phyloP scores from a whole-genome alignment of 352 stramenopile species.

The Pythium pectinolyticum region DNA sequence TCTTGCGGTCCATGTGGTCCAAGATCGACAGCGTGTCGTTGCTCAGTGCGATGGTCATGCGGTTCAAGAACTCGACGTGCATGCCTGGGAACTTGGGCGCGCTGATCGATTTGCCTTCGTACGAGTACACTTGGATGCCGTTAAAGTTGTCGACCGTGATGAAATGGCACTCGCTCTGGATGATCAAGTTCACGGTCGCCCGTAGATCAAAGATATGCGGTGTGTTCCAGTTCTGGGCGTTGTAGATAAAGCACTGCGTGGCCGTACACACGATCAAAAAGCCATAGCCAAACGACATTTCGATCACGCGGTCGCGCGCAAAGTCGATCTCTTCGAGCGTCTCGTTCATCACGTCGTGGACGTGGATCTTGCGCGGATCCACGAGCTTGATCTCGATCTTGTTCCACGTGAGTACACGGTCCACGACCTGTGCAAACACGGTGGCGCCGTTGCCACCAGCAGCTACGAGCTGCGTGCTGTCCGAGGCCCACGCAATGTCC shows the following conservation, averaged over 20 bases:
- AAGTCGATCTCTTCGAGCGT: slow-evolving; percentile 92
- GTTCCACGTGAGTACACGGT: slow-evolving; percentile 85
- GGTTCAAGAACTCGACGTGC: slow-evolving; percentile 87
- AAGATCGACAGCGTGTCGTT: slow-evolving; percentile 87
- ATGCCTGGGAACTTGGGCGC: slow-evolving; percentile 86
- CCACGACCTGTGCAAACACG: slow-evolving; percentile 89
- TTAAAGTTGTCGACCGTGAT: slow-evolving; percentile 89
- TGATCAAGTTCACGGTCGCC: slow-evolving; percentile 82
- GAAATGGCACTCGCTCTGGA: slow-evolving; percentile 89
- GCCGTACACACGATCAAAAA: slow-evolving; percentile 92
- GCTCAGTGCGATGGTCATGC: slow-evolving; percentile 82
- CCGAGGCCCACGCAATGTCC: slow-evolving; percentile 85
- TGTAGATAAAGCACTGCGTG: slow-evolving; percentile 94
- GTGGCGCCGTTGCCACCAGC: slow-evolving; percentile 86
- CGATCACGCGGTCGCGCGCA: slow-evolving; percentile 88
- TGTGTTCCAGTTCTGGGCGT: slow-evolving; percentile 90
- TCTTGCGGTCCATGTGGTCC: slow-evolving; percentile 88
- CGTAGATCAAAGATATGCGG: slow-evolving; percentile 92
- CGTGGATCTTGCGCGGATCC: slow-evolving; percentile 85
- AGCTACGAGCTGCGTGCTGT: slow-evolving; percentile 90
- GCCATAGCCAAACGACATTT: slow-evolving; percentile 90
- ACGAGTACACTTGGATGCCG: slow-evolving; percentile 90
- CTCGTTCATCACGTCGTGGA: slow-evolving; percentile 89
- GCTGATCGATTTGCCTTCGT: slow-evolving; percentile 90
- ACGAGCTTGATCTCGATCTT: slow-evolving; percentile 87